Percentiles rank a stretch among this genome's conserved stretches.
Conservation (phyloP, 306 rosid species). For the Glycine latifolia region DNA sequence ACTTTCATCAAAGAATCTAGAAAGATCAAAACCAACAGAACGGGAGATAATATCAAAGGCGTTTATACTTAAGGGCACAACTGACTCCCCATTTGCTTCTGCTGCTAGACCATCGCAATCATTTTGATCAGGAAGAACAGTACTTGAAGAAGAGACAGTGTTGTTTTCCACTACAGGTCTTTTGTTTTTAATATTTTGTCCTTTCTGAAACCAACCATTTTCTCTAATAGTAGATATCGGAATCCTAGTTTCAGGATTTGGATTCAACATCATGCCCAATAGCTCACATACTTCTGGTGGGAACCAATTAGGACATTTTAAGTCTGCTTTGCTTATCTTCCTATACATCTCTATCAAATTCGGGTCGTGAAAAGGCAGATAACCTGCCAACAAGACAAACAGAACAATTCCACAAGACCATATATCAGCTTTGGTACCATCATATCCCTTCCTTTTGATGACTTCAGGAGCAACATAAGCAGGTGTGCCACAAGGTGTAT, state of each 20-base stretch:
- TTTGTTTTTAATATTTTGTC: slow-evolving; percentile 45
- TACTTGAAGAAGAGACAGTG: slow-evolving; percentile 43
- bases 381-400: slow-evolving; percentile 85
- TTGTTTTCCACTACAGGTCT: slow-evolving; percentile 45
- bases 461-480: slow-evolving; percentile 97
- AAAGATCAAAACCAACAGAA: slow-evolving; percentile 77
- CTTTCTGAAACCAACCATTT: slow-evolving; percentile 71
- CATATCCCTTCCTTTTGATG: slow-evolving; percentile 80
- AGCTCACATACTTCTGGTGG: slow-evolving; percentile 68
- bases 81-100: slow-evolving; percentile 54
- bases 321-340: slow-evolving; percentile 78
- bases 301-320: slow-evolving; percentile 76
- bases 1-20: slow-evolving; percentile 65
- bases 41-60: slow-evolving; percentile 87
- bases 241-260: slow-evolving; percentile 71
- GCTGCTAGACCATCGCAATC: slow-evolving; percentile 43
- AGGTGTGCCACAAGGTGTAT: slow-evolving; percentile 93
- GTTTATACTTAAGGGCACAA: slow-evolving; percentile 66
- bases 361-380: slow-evolving; percentile 84
- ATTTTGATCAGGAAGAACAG: slow-evolving; percentile 47
- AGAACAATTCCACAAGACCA: slow-evolving; percentile 97
- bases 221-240: slow-evolving; percentile 67
- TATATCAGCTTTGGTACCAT: slow-evolving; percentile 88
- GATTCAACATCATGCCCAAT: slow-evolving; percentile 67
- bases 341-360: slow-evolving; percentile 89